Conservation (phyloP, 2,329 filamentous ascomycete species). For the Apiospora phragmitis region DNA sequence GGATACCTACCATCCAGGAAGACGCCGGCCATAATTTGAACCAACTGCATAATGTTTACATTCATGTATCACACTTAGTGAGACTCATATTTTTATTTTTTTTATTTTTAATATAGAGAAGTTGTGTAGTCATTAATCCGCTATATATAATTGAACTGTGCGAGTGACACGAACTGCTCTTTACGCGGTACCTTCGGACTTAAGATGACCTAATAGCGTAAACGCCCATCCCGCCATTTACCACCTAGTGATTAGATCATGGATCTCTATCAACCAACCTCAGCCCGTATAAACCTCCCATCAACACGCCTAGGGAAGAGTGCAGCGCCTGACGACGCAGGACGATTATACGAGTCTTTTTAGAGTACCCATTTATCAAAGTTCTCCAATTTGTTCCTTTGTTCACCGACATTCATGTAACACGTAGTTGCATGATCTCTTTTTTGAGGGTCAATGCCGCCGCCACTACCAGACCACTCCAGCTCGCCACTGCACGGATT, state of each 20-base stretch:
- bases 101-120: too few species aligned
- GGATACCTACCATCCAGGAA: too few species aligned
- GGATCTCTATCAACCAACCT: not conserved
- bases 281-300: not conserved
- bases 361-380: not conserved
- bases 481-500: slow-evolving; percentile 29
- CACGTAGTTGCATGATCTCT: slow-evolving; percentile 12
- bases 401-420: slow-evolving; percentile 13
- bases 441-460: slow-evolving; percentile 15
- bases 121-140: not conserved
- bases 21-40: not conserved
- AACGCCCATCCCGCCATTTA: not conserved
- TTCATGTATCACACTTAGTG: not conserved
- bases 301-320: not conserved
- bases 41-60: too few species aligned
- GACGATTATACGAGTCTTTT: not conserved
- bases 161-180: not conserved
- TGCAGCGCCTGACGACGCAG: not conserved
- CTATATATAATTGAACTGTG: not conserved
- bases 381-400: not conserved
- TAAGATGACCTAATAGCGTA: not conserved
- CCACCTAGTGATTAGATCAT: not conserved
- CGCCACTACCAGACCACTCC: slow-evolving; percentile 27
- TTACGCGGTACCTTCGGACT: slow-evolving; percentile 2
- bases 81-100: too few species aligned